Evolutionary conservation across 2,329 filamentous ascomycete species (phyloP).

Genomic region (Beauveria medogensis): DNA sequence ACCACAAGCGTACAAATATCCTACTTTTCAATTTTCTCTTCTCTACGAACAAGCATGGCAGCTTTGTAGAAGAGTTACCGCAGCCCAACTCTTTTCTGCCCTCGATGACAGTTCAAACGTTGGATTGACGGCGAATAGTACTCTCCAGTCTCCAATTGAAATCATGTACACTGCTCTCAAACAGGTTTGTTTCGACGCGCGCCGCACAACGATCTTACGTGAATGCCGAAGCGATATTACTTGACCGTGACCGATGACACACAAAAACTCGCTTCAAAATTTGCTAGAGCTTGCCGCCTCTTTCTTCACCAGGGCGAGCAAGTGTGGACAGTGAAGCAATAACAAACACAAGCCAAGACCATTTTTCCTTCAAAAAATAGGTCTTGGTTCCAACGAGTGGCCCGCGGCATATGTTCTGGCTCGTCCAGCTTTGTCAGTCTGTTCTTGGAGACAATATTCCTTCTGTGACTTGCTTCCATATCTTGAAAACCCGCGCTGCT

Average conservation of each 20-base stretch:
- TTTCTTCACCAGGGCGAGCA: constrained; percentile 45
- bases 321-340: constrained; percentile 65
- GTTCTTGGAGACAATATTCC: constrained; percentile 28
- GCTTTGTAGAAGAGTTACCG: too few species aligned
- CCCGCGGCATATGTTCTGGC: constrained; percentile 21
- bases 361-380: constrained; percentile 14
- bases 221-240: not conserved
- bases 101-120: not conserved
- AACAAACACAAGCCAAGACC: constrained; percentile 32
- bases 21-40: not conserved
- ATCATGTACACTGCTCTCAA: too few species aligned
- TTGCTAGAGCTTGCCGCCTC: constrained; percentile 60
- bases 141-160: constrained; percentile 1
- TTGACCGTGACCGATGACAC: not conserved
- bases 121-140: not conserved
- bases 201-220: not conserved
- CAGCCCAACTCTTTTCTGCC: not conserved
- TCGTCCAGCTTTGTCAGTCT: constrained; percentile 21
- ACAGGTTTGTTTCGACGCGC: not conserved
- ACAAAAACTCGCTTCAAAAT: constrained; percentile 42
- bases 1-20: not conserved
- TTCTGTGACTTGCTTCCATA: not conserved
- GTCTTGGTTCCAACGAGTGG: constrained; percentile 22
- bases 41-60: not conserved
- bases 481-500: not conserved